A percentile compares a stretch with the other conserved stretches of the same genome.
Conservation (phyloP, 2,329 filamentous ascomycete genomes). For the Penicillium sp. region DNA sequence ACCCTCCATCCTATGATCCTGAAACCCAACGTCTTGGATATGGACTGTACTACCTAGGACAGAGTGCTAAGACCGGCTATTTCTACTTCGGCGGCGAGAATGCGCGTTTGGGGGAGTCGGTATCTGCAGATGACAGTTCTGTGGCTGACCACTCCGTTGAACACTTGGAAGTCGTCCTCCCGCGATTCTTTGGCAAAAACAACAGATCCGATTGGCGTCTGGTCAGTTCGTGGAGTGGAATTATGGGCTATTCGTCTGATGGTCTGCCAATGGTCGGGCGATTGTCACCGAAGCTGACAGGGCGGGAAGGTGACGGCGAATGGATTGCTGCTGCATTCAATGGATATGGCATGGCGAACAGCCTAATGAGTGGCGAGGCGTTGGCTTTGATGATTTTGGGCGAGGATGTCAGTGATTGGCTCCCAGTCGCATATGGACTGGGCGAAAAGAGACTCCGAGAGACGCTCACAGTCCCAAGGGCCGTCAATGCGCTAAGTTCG, state of each 20-base stretch:
- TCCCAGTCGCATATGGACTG: slow-evolving; percentile 30
- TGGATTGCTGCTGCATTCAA: slow-evolving; percentile 65
- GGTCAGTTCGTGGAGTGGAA: slow-evolving; percentile 36
- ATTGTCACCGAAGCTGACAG: slow-evolving; percentile 44
- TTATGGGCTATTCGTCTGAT: slow-evolving; percentile 55
- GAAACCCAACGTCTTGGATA: slow-evolving; percentile 14
- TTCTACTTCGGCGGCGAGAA: slow-evolving; percentile 33
- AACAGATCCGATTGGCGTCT: slow-evolving; percentile 18
- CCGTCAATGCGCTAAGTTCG: slow-evolving; percentile 15
- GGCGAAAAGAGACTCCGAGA: slow-evolving; percentile 16
- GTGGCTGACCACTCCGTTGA: slow-evolving; percentile 19
- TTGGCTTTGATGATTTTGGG: slow-evolving; percentile 34
- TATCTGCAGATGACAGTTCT: slow-evolving; percentile 26
- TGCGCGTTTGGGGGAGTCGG: slow-evolving; percentile 17
- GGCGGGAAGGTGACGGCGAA: slow-evolving; percentile 23
- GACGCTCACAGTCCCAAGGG: slow-evolving; percentile 14
- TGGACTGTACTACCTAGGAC: slow-evolving; percentile 30
- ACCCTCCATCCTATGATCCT: slow-evolving; percentile 25
- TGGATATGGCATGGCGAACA: slow-evolving; percentile 67
- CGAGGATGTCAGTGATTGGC: slow-evolving; percentile 24
- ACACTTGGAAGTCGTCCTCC: slow-evolving; percentile 21
- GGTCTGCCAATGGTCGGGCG: slow-evolving; percentile 54
- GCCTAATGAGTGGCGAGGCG: slow-evolving; percentile 30
- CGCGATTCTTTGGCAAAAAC: slow-evolving; percentile 21
- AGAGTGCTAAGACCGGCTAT: slow-evolving; percentile 27